phyloP scores from a whole-genome alignment of 2,329 filamentous ascomycete species.

The Penicillium sp. region DNA sequence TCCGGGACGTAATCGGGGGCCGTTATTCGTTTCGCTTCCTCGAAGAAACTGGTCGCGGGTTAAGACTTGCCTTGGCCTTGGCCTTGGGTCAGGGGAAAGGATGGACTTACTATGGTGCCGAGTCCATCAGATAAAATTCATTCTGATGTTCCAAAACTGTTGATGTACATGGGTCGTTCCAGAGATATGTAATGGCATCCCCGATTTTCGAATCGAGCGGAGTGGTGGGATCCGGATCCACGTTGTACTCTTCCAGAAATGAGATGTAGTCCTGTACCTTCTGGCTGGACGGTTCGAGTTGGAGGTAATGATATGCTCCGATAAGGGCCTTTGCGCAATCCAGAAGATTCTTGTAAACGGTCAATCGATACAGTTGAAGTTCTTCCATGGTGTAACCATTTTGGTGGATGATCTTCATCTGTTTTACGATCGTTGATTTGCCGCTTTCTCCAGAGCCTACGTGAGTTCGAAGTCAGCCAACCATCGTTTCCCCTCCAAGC shows the following conservation, averaged over 20 bases:
- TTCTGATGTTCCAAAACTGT: constrained; percentile 85
- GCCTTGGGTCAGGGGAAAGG: neutral
- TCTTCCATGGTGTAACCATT: constrained; percentile 95
- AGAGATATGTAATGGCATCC: constrained; percentile 73
- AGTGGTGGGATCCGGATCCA: constrained; percentile 82
- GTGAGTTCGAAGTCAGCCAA: constrained; percentile 8
- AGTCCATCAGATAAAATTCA: constrained; percentile 99
- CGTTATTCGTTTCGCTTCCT: constrained; percentile 79
- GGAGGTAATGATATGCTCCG: constrained; percentile 82
- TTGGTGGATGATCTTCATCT: constrained; percentile 99
- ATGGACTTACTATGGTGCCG: constrained; percentile 77
- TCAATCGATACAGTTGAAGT: constrained; percentile 83
- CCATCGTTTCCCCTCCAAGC: constrained; percentile 4
- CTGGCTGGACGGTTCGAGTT: constrained; percentile 65
- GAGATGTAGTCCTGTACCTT: constrained; percentile 66
- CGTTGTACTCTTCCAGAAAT: constrained; percentile 75
- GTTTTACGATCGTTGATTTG: constrained; percentile 98
- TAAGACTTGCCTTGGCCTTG: constrained; percentile 8
- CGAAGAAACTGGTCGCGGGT: constrained; percentile 67
- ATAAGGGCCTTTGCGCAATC: constrained; percentile 94
- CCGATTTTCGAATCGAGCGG: constrained; percentile 73
- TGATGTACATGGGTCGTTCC: constrained; percentile 77
- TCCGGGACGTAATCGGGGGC: constrained; percentile 77
- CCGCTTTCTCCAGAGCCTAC: constrained; percentile 94
- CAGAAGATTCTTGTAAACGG: constrained; percentile 95